Evolutionary conservation across 202 grass and related monocot genomes (phyloP).

Genomic region (Elaeis oleifera): DNA sequence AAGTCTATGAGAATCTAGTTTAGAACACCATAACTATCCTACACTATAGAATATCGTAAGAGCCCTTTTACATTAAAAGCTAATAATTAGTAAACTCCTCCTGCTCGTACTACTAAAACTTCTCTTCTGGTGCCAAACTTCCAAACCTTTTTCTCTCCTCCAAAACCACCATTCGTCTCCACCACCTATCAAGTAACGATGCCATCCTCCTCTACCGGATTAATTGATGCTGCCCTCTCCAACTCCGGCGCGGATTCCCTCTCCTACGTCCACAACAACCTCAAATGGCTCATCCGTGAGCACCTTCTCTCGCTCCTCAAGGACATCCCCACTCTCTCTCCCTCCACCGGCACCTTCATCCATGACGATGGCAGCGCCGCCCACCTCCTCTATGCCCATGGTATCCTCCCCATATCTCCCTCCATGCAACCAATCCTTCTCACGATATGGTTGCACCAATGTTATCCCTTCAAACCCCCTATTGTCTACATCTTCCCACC

Average conservation of each 20-base stretch:
- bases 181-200: too few relatives aligned
- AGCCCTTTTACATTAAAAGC: too few relatives aligned
- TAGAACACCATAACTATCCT: too few relatives aligned
- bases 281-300: constrained; percentile 33
- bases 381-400: constrained; percentile 34
- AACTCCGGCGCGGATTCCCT: constrained; percentile 7
- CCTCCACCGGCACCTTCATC: constrained; percentile 30
- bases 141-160: too few relatives aligned
- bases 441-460: constrained; percentile 8
- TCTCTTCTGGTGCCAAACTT: too few relatives aligned
- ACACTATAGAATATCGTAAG: too few relatives aligned
- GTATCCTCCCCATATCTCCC: constrained; percentile 15
- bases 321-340: constrained; percentile 34
- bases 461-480: constrained; percentile 4
- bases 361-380: constrained; percentile 15
- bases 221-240: constrained; percentile 32
- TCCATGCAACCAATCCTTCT: constrained; percentile 3
- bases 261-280: constrained; percentile 23
- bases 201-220: background rate
- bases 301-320: constrained; percentile 29
- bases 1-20: too few relatives aligned
- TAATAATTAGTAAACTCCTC: too few relatives aligned
- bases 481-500: background rate
- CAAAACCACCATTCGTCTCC: too few relatives aligned
- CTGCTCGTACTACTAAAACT: too few relatives aligned